Base-by-base conservation (phyloP, 768 basidiomycete genomes). In the Pleurotus salmoneostramineus region DNA sequence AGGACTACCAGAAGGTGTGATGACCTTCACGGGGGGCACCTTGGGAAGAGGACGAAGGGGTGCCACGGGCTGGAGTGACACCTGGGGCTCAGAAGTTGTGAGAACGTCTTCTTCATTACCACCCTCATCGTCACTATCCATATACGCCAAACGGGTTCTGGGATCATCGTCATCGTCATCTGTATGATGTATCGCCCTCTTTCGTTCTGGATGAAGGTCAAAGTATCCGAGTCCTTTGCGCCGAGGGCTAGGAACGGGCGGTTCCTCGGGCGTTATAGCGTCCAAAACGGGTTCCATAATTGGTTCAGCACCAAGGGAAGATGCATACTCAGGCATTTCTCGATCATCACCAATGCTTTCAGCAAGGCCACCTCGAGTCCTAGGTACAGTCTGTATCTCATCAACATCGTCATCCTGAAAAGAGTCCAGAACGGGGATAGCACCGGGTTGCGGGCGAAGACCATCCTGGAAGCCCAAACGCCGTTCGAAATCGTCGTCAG, bases 181-280 rank as follows among this genome's bases (percentile, higher is more conserved):
- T n/a, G 62, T 61, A n/a, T 64, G 59, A 3, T 62, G 58, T 10
- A 67, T 58, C 3, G 64, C 66, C 17, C 79, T 80, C 40, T 85
- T 74, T 46, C 89, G 78, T 46, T 91, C 89, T 8, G 89, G 89
- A 66, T 92, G 89, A 11, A 90, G 64, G 66, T 91, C 89, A 66
- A 92, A 92, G 68, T 92, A 92, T 0, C 88, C 86, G 31, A 84
- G 52, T 14, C 87, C 78, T 46, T 75, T 70, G 62, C 77, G 76
- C 47, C 70, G 67, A 11, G 65, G 65, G 47, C 65, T 62, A 3
- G 63, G 54, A 34, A 52, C 56, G 17, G 44, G 36, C 4, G 56
- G 48, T 43, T 66, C 65, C 6, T 61, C 65, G 2, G 34, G 63
- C 49, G 34, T 32, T 10, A 43, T 17, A 15, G 52, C 15, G 40